Evolutionary conservation across 768 basidiomycete genomes (phyloP).

Genomic region (Hericium alpestre): DNA sequence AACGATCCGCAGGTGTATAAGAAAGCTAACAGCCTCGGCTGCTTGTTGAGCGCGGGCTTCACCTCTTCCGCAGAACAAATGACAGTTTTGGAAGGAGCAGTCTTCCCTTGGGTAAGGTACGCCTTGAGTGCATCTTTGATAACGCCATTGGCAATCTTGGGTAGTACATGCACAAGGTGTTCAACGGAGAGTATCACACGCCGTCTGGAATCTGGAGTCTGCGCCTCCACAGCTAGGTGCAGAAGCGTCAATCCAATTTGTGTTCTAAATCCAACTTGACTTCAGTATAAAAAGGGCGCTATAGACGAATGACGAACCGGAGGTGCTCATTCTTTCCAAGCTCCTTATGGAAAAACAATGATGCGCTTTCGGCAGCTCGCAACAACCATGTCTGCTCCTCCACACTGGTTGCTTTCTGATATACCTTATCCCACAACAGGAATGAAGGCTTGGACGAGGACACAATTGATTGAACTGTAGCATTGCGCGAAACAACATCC

Average conservation of each 20-base stretch:
- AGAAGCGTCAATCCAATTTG: conserved; percentile 59
- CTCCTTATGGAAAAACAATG: conserved; percentile 38
- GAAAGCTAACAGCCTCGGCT: conserved; percentile 39
- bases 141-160: conserved; percentile 39
- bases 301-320: conserved; percentile 32
- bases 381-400: conserved; percentile 72
- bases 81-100: conserved; percentile 16
- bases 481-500: conserved; percentile 37
- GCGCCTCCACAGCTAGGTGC: conserved; percentile 54
- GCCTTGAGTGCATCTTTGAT: conserved; percentile 49
- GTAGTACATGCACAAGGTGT: conserved; percentile 26
- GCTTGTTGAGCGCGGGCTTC: conserved; percentile 36
- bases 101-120: conserved; percentile 33
- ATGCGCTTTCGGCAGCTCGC: conserved; percentile 44
- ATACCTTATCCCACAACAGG: conserved; percentile 80
- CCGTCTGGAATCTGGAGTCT: conserved; percentile 43
- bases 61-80: conserved; percentile 25
- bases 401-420: conserved; percentile 52
- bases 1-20: conserved; percentile 43
- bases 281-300: background rate
- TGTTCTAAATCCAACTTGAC: conserved; percentile 26
- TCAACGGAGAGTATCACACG: conserved; percentile 34
- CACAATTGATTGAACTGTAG: conserved; percentile 35
- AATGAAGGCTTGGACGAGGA: conserved; percentile 68
- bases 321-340: conserved; percentile 41